Evolutionary conservation across 768 basidiomycete species (phyloP).

Genomic region (Kwoniella botswanensis): DNA sequence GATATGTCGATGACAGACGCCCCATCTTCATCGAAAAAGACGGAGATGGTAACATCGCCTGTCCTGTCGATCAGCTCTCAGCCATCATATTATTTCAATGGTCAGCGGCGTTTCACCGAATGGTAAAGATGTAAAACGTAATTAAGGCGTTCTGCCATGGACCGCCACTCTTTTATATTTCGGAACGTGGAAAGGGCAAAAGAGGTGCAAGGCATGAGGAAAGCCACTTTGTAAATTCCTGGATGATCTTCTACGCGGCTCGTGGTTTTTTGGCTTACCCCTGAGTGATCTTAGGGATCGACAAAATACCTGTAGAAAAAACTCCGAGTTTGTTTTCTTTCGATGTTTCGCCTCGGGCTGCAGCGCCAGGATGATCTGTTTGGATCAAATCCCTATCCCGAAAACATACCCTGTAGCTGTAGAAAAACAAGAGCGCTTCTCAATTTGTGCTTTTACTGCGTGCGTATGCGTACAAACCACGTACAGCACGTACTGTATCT

Average conservation of each 20-base stretch:
- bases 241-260: background rate
- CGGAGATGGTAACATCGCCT: background rate
- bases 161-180: background rate
- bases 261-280: background rate
- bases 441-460: no score
- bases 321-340: background rate
- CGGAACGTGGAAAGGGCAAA: background rate
- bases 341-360: background rate
- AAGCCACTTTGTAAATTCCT: background rate
- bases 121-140: background rate
- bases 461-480: no score
- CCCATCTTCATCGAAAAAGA: background rate
- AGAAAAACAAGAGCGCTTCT: no score
- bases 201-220: background rate
- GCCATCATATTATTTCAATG: no score
- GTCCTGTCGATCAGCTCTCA: background rate
- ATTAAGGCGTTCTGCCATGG: background rate
- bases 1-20: no score
- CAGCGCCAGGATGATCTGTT: background rate
- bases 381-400: background rate
- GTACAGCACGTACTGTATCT: no score
- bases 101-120: background rate
- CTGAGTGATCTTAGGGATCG: slow-evolving; percentile 19
- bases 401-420: no score
- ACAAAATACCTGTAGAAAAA: background rate